Conservation (phyloP, 176 grass and related monocot species). For the Poa pratensis region DNA sequence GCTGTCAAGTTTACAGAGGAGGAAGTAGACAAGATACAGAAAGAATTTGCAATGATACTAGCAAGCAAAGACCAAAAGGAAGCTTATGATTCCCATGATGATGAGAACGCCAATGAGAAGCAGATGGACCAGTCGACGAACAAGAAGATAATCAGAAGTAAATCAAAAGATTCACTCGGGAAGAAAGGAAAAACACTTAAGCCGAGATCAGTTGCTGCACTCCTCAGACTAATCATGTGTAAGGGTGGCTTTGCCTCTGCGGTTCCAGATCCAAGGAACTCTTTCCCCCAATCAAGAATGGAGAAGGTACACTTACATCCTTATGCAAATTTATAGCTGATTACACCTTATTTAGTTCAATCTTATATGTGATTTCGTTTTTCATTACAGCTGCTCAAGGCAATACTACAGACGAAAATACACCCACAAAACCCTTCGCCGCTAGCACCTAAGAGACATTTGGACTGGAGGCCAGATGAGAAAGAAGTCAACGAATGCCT, state of each 20-base stretch:
- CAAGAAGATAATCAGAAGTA: constrained; percentile 55
- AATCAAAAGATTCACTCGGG: constrained; percentile 48
- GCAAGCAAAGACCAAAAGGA: constrained; percentile 40
- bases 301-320: constrained; percentile 61
- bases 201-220: constrained; percentile 60
- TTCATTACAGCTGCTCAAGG: constrained; percentile 60
- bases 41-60: constrained; percentile 56
- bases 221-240: constrained; percentile 62
- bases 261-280: constrained; percentile 57
- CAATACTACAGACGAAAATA: constrained; percentile 85
- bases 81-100: constrained; percentile 25
- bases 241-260: constrained; percentile 58
- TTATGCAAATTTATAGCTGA: background rate
- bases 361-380: constrained; percentile 31
- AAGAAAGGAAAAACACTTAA: constrained; percentile 53
- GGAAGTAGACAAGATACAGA: constrained; percentile 66
- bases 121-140: constrained; percentile 29
- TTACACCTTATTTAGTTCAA: background rate
- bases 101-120: constrained; percentile 41
- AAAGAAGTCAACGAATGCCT: constrained; percentile 43
- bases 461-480: constrained; percentile 59
- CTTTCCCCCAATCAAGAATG: constrained; percentile 78
- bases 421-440: constrained; percentile 59
- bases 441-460: constrained; percentile 41
- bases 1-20: constrained; percentile 51